Base-by-base conservation (phyloP, 2,329 filamentous ascomycete genomes). In the Lasiodiplodia theobromae region DNA sequence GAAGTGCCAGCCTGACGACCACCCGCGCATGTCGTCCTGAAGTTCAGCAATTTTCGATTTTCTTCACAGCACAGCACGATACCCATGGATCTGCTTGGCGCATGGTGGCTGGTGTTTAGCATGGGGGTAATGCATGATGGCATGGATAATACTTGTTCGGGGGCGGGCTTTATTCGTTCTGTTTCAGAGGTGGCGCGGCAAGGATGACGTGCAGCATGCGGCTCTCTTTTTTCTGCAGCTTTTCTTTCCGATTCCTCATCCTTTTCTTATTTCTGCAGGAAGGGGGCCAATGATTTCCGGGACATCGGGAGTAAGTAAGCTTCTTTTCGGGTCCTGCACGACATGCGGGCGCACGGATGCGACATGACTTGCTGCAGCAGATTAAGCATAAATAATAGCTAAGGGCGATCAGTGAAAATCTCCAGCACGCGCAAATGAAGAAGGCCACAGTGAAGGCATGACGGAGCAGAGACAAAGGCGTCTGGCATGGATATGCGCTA, bases 131-230 rank as follows among this genome's bases (percentile, higher is more conserved):
- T 60, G 56, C 38, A n/a, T 21, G 28, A 38, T 62, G 18, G 18
- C 23, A 63, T 51, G 49, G 23, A 57, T 49, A n/a, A 31, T 52
- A n/a, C 23, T 5, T 8, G 64, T 23, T 56, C 23, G 47, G 34
- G 31, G 34, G 11, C 10, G 31, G 49, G 16, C 47, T 54, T 21
- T 28, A 18, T 38, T 54, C 18, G 49, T 31, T 31, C 23, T 31
- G 37, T 56, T 57, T 47, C 37, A 12, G 44, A 47, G 40, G 64
- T 37, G 51, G 64, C 64, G 37, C 44, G 47, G 60, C 18, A 49
- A 52, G 44, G 47, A 64, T 64, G 60, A 64, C 52, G 52, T 57
- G 52, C 52, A 47, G 38, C 18, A 47, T 56, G 64, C 64, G 52
- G 52, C 34, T 66, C 49, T 28, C 5, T 1, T 66, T 34, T 56